Conservation (phyloP, 176 grass and related monocot species). For the Phragmites australis region DNA sequence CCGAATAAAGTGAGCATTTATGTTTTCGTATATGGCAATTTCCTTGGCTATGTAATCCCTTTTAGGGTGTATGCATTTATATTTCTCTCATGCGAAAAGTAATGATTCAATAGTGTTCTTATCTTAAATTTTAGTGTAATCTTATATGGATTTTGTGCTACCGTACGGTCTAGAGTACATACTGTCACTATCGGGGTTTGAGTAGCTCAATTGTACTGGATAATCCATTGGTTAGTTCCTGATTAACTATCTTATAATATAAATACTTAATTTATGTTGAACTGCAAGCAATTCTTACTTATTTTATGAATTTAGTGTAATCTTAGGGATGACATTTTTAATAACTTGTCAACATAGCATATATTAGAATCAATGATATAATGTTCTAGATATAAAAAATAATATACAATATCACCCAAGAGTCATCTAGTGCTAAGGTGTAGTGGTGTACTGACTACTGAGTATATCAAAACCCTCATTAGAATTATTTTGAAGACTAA, state of each 20-base stretch:
- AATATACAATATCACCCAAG: neutral
- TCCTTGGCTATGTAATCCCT: neutral
- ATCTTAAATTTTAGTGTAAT: neutral
- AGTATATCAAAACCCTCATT: neutral
- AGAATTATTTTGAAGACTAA: neutral
- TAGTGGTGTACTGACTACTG: neutral
- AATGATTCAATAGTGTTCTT: neutral
- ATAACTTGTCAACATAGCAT: neutral
- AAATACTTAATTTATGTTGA: neutral
- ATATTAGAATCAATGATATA: neutral
- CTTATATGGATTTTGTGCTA: neutral
- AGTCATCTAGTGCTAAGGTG: neutral
- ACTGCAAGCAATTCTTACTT: neutral
- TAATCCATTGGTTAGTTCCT: neutral
- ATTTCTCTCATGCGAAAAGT: neutral
- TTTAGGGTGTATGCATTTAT: neutral
- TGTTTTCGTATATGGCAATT: neutral
- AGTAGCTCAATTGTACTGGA: neutral
- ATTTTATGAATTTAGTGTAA: neutral
- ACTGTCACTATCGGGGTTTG: neutral
- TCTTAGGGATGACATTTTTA: neutral
- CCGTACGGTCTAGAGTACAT: neutral
- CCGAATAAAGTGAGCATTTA: neutral
- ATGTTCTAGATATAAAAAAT: neutral
- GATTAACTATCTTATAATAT: slow-evolving; percentile 6